Conservation (phyloP, 352 stramenopile species). For the Pythium oligandrum region DNA sequence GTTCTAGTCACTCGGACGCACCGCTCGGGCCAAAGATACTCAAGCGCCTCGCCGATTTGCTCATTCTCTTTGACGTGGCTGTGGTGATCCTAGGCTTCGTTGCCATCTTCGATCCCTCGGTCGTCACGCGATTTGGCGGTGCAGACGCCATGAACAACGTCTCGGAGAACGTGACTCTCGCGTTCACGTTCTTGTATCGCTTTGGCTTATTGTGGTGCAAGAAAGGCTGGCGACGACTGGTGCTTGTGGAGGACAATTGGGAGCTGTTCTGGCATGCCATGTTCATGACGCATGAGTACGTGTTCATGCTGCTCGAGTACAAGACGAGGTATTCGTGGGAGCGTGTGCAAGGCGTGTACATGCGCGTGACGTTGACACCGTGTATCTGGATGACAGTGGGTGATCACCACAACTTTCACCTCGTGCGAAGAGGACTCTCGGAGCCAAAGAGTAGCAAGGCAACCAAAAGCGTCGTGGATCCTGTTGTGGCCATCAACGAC, state of each 20-base stretch:
- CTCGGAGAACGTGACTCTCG: constrained; percentile 21
- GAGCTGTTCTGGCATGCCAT: constrained; percentile 28
- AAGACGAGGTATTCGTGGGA: constrained; percentile 20
- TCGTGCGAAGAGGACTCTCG: neutral
- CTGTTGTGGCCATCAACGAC: too few species aligned
- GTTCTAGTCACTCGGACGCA: too few species aligned
- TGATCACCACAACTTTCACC: constrained; percentile 19
- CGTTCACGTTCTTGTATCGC: constrained; percentile 29
- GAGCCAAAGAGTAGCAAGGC: too few species aligned
- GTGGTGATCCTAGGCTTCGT: constrained; percentile 16
- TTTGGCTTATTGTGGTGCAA: constrained; percentile 12
- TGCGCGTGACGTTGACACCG: constrained; percentile 21
- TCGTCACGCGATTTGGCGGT: constrained; percentile 3
- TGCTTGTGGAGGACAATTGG: constrained; percentile 19
- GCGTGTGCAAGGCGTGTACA: constrained; percentile 26
- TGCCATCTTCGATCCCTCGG: constrained; percentile 16
- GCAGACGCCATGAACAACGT: constrained; percentile 13
- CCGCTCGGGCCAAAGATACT: too few species aligned
- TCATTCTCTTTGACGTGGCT: constrained; percentile 20
- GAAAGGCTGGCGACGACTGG: constrained; percentile 10
- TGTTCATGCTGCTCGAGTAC: constrained; percentile 24
- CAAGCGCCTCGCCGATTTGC: constrained; percentile 13
- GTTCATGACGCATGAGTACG: constrained; percentile 30
- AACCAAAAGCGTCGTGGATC: too few species aligned
- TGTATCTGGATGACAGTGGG: constrained; percentile 38